Evolutionary conservation across 2,329 filamentous ascomycete genomes (phyloP), one percentile per base, ranked within the genome.

Genomic region (Drechslera avenae): DNA sequence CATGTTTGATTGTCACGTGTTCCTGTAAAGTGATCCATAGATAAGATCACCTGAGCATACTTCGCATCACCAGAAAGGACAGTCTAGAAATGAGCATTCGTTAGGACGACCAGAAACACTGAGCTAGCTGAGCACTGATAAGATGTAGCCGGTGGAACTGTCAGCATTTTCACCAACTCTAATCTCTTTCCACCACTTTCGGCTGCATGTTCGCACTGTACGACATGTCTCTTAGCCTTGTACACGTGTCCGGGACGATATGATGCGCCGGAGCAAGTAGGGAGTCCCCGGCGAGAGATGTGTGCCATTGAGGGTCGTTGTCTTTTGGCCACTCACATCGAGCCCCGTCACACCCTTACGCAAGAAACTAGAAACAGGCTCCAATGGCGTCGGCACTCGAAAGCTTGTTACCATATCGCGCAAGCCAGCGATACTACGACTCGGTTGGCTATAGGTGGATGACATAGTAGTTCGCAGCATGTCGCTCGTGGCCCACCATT

Each of bases 271-370:
- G 14, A 52, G 10, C 26, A 28, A 28, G 33, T 39, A 47, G n/a
- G 17, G 31, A 41, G 23, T 17, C 16, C 19, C 35, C 36, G 41
- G 17, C 23, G 18, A 31, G 26, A 44, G 26, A 30, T 35, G 13
- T 35, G 13, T 36, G 39, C 26, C 18, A 39, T 33, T 9, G 17
- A 39, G 19, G 42, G 33, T 21, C 5, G 14, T 33, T 8, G 5
- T 21, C 28, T 3, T 14, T 30, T 42, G 43, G 44, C 66, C 63
- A 71, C 43, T 68, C 58, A 68, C 39, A 57, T 46, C 33, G 46
- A 36, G 28, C 40, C 41, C 54, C 58, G 50, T 63, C 59, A 62
- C 66, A 66, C 63, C 59, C 51, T 58, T 39, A 61, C 53, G 57
- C 51, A 60, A 30, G 40, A 16, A 43, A 44, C 47, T 42, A 18